phyloP scores from a whole-genome alignment of 2,329 filamentous ascomycete species.

The Fragosphaeria purpurea region DNA sequence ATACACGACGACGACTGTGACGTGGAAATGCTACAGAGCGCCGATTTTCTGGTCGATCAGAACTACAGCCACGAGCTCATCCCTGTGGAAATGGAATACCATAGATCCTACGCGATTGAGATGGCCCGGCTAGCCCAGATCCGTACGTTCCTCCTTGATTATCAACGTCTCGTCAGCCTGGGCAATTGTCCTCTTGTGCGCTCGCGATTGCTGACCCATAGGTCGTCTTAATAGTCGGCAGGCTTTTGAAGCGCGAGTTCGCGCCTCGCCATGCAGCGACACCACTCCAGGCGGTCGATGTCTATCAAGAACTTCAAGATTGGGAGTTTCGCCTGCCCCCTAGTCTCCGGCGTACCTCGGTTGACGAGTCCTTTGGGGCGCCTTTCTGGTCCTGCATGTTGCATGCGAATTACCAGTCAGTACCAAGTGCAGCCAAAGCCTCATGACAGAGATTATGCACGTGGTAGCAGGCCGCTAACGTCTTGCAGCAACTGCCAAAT shows the following conservation, averaged over 20 bases:
- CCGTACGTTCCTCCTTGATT: not conserved
- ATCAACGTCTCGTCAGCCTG: too few species aligned
- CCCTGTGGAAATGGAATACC: not conserved
- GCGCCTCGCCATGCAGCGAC: not conserved
- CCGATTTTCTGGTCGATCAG: not conserved
- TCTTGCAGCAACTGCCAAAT: not conserved
- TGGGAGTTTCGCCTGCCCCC: not conserved
- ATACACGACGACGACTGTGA: constrained; percentile 3
- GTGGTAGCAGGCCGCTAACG: too few species aligned
- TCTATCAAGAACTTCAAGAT: not conserved
- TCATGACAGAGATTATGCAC: too few species aligned
- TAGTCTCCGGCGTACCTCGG: not conserved
- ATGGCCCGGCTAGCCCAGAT: constrained; percentile 1
- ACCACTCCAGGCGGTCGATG: not conserved
- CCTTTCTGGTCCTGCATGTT: constrained; percentile 3
- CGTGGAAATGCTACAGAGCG: not conserved
- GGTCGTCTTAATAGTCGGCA: not conserved
- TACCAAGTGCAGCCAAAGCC: not conserved
- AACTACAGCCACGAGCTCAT: not conserved
- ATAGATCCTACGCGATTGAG: not conserved
- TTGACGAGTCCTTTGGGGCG: not conserved
- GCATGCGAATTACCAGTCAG: constrained; percentile 1
- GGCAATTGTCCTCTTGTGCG: too few species aligned
- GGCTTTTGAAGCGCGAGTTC: not conserved
- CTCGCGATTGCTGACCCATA: too few species aligned